Conservation (phyloP, 345 rosid species). For the Euphorbia pulcherrima region DNA sequence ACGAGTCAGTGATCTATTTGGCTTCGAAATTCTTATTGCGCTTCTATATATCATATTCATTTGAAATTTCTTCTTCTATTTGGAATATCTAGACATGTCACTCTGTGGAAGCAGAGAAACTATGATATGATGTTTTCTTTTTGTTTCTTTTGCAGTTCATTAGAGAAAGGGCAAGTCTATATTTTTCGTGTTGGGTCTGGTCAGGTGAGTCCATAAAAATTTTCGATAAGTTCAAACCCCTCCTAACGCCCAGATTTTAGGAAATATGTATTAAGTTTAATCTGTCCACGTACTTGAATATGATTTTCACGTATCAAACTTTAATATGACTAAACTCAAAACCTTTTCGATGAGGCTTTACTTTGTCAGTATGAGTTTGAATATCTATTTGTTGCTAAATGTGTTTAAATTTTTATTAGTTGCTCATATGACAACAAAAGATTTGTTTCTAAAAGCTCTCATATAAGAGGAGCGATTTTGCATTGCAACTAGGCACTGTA, state of each 20-base stretch:
- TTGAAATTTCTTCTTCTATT: neutral
- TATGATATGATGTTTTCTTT: neutral
- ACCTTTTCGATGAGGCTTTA: neutral
- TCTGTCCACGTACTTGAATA: neutral
- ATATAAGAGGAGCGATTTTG: neutral
- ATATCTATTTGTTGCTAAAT: neutral
- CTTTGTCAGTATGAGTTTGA: neutral
- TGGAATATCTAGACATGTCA: neutral
- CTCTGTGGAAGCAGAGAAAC: neutral
- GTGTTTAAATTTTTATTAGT: neutral
- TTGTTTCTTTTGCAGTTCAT: constrained; percentile 53
- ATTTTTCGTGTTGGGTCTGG: constrained; percentile 91
- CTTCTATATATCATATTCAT: neutral
- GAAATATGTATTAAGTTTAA: neutral
- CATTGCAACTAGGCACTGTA: neutral
- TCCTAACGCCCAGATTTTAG: neutral
- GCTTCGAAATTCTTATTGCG: neutral
- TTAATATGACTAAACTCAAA: neutral
- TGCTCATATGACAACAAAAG: neutral
- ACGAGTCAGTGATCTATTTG: neutral
- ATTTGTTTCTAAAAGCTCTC: neutral
- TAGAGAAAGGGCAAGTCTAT: constrained; percentile 76
- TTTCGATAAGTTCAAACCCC: neutral
- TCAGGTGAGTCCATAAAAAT: constrained; percentile 46
- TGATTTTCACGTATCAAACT: neutral